These are phyloP conservation scores for Guillardia theta DNA, from an alignment of 78 protist species.

Conservation along the genomic window DNA sequence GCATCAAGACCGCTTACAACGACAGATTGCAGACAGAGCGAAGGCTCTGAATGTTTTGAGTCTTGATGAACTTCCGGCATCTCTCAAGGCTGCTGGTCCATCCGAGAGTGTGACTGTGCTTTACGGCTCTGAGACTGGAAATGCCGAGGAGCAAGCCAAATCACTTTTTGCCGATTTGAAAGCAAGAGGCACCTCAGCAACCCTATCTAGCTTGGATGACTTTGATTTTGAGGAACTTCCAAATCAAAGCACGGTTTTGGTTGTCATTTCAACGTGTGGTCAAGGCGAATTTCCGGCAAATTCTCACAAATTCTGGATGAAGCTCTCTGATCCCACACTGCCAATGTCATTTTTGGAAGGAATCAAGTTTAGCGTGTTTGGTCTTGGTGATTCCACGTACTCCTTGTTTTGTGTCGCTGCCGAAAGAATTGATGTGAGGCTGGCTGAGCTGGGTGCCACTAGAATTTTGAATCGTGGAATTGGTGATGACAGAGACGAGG, in stretches of 20 bases:
- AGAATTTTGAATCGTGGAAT: not conserved
- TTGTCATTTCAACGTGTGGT: conserved; percentile 62
- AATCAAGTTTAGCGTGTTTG: conserved; percentile 60
- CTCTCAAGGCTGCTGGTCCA: not conserved
- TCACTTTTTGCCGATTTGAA: not conserved
- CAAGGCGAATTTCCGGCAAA: conserved; percentile 72
- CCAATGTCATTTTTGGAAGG: not conserved
- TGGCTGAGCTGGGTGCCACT: conserved; percentile 7
- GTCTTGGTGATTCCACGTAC: conserved; percentile 64
- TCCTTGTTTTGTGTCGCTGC: conserved; percentile 1
- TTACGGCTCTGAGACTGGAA: conserved; percentile 66
- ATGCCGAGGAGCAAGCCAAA: conserved; percentile 64
- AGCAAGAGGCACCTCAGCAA: not conserved
- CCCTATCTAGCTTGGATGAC: not conserved
- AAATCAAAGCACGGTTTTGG: not conserved
- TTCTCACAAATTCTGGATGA: conserved; percentile 57
- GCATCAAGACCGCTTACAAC: not conserved
- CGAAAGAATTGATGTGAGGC: not conserved
- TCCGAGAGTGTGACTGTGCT: conserved; percentile 46
- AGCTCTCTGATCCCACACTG: conserved; percentile 15
- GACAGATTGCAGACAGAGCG: not conserved
- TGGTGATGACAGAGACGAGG: conserved; percentile 18
- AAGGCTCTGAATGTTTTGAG: not conserved
- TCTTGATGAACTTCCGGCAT: not conserved
- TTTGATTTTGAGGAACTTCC: conserved; percentile 21